These are phyloP conservation scores for Populus davidiana DNA, from an alignment of 345 rosid species.

Conservation along the genomic window DNA sequence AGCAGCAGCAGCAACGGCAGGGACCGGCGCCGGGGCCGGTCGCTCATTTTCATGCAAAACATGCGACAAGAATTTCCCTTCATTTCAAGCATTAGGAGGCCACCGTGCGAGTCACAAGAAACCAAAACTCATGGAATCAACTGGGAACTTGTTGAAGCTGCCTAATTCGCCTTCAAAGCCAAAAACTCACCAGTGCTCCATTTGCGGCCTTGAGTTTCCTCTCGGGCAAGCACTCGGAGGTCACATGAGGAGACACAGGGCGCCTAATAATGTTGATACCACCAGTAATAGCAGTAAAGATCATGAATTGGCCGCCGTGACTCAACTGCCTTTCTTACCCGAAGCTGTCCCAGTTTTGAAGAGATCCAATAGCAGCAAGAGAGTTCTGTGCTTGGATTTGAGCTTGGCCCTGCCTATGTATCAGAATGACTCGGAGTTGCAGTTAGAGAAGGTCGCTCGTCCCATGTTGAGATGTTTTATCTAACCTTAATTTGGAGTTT, in stretches of 20 bases:
- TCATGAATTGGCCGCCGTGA: conserved; percentile 13
- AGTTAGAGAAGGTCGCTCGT: conserved; percentile 42
- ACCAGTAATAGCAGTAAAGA: not conserved
- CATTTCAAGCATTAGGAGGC: conserved; percentile 92
- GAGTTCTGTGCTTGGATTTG: conserved; percentile 60
- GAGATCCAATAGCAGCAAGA: conserved; percentile 51
- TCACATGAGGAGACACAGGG: conserved; percentile 87
- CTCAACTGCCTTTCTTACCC: not conserved
- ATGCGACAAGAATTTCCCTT: conserved; percentile 64
- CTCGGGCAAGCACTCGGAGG: conserved; percentile 95
- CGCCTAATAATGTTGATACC: not conserved
- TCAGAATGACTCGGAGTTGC: conserved; percentile 59
- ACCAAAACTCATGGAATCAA: conserved; percentile 33
- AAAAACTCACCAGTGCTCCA: conserved; percentile 74
- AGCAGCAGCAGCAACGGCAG: not conserved
- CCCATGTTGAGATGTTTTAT: conserved; percentile 26
- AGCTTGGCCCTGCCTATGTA: conserved; percentile 43
- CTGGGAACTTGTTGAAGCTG: not conserved
- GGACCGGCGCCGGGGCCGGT: not conserved
- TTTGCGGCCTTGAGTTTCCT: conserved; percentile 76
- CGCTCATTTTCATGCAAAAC: conserved; percentile 78
- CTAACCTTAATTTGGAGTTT: conserved; percentile 3
- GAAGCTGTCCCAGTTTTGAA: conserved; percentile 45
- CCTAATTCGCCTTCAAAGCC: conserved; percentile 45
- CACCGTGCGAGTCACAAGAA: conserved; percentile 90